Base-by-base conservation (phyloP, 441 rosid genomes). In the Pelargonium fulgidum region DNA sequence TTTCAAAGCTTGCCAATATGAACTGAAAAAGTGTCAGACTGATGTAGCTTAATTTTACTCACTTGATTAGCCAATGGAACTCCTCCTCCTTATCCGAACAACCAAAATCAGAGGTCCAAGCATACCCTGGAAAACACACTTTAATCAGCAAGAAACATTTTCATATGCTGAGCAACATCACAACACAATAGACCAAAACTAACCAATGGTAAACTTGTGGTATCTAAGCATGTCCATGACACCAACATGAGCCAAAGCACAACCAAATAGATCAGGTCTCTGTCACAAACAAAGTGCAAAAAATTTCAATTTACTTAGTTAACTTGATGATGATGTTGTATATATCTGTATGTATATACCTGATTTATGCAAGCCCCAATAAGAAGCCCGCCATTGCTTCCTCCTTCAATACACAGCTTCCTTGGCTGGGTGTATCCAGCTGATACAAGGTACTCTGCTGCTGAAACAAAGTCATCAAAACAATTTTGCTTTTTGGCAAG, bases 201-300 rank as follows among this genome's bases (percentile, higher is more conserved):
- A 71, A 92, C 98, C 98, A 48, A 91, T 88, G 19, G 99, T 94
- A 39, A 94, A 91, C 82, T 87, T 88, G 87, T 94, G 99, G 78
- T 90, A 94, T 50, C 97, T 85, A 69, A 94, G 81, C 97, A 94
- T 94, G 84, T 94, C 99, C 99, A 94, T 91, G 59, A 94, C 99
- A 54, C 99, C 99, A 75, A 94, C 99, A 76, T 90, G 96, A 76
- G 99, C 97, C 89, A 94, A 77, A 77, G 97, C 99, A 81, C 97
- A 93, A 24, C 99, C 96, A 70, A 83, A 93, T 72, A 93, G 95
- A 70, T 93, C 96, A 3, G 97, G 99, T 77, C 99, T 88, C 99
- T 93, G 83, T 70, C 63, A 77, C 13, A 61, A 12, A 48, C 1
- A 17, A 17, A 69, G 42, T 39, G 42, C 42, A 39, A 39, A 39